A percentile compares a stretch with the other conserved stretches of the same genome.
Evolutionary conservation across 169 alveolate genomes (phyloP).

Genomic region (Fabrea salina): DNA sequence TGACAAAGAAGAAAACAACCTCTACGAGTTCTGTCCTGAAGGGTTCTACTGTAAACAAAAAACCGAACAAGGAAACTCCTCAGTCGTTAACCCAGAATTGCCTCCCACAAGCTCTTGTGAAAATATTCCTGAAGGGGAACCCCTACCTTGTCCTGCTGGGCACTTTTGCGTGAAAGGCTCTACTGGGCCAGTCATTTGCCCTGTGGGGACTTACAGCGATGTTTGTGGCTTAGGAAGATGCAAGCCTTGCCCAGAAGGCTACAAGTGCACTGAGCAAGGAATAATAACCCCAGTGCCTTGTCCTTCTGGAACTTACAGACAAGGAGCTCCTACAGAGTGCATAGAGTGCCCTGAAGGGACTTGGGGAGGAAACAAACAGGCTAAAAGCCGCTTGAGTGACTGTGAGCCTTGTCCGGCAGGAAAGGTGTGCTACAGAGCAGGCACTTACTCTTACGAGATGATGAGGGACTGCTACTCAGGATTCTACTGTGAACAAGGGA

Average conservation of each 20-base stretch:
- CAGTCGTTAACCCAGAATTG: too few species aligned
- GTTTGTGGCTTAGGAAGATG: conserved; percentile 32
- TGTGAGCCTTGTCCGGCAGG: conserved; percentile 28
- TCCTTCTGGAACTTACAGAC: conserved; percentile 35
- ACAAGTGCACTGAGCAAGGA: conserved; percentile 34
- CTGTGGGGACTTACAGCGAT: conserved; percentile 41
- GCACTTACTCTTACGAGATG: not conserved
- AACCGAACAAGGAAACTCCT: too few species aligned
- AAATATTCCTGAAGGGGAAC: too few species aligned
- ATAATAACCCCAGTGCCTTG: conserved; percentile 36
- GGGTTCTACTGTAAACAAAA: too few species aligned
- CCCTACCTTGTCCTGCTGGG: conserved; percentile 42
- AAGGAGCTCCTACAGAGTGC: not conserved
- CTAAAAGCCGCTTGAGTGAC: not conserved
- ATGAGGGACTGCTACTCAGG: conserved; percentile 5
- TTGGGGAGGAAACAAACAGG: conserved; percentile 3
- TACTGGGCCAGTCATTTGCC: conserved; percentile 28
- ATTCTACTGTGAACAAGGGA: not conserved
- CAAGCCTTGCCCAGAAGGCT: conserved; percentile 39
- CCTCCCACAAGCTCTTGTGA: too few species aligned
- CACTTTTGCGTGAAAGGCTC: conserved; percentile 35
- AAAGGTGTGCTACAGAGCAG: not conserved
- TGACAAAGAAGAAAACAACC: too few species aligned
- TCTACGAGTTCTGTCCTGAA: too few species aligned
- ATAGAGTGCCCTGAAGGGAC: conserved; percentile 24